These are phyloP conservation scores for Candida berthetii DNA, from an alignment of 805 yeast species.

Conservation along the genomic window DNA sequence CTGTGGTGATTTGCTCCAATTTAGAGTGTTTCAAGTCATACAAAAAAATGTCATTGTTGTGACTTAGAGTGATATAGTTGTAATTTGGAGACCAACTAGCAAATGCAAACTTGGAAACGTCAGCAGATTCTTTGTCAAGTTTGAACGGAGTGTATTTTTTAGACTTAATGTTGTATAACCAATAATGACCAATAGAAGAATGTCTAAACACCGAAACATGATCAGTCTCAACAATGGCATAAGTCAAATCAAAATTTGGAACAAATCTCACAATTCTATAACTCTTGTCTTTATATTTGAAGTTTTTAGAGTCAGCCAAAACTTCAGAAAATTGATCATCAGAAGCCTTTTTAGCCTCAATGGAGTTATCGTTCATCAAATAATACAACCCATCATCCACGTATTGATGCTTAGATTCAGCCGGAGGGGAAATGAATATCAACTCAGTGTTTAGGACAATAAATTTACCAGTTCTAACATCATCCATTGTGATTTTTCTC, in stretches of 20 bases:
- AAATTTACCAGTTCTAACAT: conserved; percentile 12
- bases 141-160: conserved; percentile 22
- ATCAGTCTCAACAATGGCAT: conserved; percentile 48
- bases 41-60: conserved; percentile 60
- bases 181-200: conserved; percentile 35
- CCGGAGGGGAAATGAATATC: conserved; percentile 12
- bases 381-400: conserved; percentile 18
- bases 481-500: conserved; percentile 12
- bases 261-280: conserved; percentile 7
- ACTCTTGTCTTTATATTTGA: conserved; percentile 5
- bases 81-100: conserved; percentile 78
- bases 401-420: neutral
- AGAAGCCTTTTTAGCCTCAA: conserved; percentile 10
- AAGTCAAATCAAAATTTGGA: conserved; percentile 18
- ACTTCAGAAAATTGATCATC: conserved; percentile 6
- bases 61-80: conserved; percentile 52
- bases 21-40: conserved; percentile 26
- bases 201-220: conserved; percentile 47
- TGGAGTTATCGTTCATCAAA: conserved; percentile 4
- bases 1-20: conserved; percentile 45
- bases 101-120: conserved; percentile 26
- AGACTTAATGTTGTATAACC: conserved; percentile 28
- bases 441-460: conserved; percentile 7
- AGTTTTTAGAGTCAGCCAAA: conserved; percentile 2
- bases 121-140: conserved; percentile 10